Conservation (phyloP, 192 early-diverging fungal genomes). For the Linnemannia elongata region DNA sequence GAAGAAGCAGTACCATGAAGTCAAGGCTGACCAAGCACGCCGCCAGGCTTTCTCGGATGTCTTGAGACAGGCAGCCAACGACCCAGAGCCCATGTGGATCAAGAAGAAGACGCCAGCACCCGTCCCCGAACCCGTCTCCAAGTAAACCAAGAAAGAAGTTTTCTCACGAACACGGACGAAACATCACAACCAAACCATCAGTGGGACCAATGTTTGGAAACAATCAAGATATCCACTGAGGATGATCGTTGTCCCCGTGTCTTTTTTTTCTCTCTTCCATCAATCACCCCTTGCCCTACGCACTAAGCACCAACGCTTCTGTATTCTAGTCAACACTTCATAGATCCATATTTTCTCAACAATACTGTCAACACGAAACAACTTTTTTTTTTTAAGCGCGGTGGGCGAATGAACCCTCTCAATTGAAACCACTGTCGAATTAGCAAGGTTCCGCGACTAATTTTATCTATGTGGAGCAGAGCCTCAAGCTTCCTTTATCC, state of each 20-base stretch:
- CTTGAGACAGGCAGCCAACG: slow-evolving; percentile 32
- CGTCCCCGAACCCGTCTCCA: slow-evolving; percentile 1
- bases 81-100: slow-evolving; percentile 59
- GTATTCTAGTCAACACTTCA: not conserved
- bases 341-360: not conserved
- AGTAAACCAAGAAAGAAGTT: not conserved
- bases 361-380: not conserved
- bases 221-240: not conserved
- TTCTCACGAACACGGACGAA: not conserved
- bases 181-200: not conserved
- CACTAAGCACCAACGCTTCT: not conserved
- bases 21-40: slow-evolving; percentile 51
- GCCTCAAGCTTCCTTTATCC: not conserved
- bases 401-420: not conserved
- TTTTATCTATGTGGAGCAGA: not conserved
- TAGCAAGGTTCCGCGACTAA: not conserved
- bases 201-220: not conserved
- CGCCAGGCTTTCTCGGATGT: slow-evolving; percentile 48
- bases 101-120: slow-evolving; percentile 44
- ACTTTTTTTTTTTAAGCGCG: not conserved
- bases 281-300: not conserved
- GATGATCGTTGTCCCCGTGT: not conserved
- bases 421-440: not conserved
- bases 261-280: not conserved
- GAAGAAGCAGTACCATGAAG: slow-evolving; percentile 46